Evolutionary conservation across 2,329 filamentous ascomycete species (phyloP).

Genomic region (Peltaster fructicola): DNA sequence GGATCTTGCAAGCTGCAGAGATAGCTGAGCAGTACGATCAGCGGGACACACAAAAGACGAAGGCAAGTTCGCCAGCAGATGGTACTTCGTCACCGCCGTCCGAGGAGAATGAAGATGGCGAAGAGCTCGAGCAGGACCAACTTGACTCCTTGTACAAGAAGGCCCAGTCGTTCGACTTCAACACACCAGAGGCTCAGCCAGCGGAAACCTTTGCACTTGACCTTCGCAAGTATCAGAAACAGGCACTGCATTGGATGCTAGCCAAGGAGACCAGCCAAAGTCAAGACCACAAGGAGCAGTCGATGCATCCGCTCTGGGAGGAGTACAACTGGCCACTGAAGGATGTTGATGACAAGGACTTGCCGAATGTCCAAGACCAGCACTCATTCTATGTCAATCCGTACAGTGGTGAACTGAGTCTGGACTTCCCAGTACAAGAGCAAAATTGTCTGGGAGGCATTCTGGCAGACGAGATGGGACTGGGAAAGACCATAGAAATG

Average conservation of each 20-base stretch:
- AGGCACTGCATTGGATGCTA: constrained; percentile 93
- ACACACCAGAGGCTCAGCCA: constrained; percentile 72
- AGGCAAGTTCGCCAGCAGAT: constrained; percentile 20
- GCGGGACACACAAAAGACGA: constrained; percentile 38
- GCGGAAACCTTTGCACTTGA: constrained; percentile 65
- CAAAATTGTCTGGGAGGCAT: constrained; percentile 90
- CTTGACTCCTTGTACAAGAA: constrained; percentile 89
- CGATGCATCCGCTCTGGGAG: constrained; percentile 96
- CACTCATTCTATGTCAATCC: constrained; percentile 85
- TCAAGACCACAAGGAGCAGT: constrained; percentile 47
- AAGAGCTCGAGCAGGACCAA: constrained; percentile 88
- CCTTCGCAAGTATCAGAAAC: constrained; percentile 83
- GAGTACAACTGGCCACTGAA: constrained; percentile 80
- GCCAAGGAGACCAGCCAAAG: constrained; percentile 72
- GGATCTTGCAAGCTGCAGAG: constrained; percentile 72
- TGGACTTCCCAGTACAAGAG: constrained; percentile 84
- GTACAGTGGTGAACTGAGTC: constrained; percentile 82
- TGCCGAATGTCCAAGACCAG: constrained; percentile 48
- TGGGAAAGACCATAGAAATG: constrained; percentile 98
- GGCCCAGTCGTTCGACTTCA: constrained; percentile 91
- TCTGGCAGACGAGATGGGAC: constrained; percentile 89
- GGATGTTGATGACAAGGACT: constrained; percentile 65
- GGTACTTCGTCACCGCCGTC: constrained; percentile 37
- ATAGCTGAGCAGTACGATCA: constrained; percentile 54
- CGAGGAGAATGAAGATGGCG: constrained; percentile 50